Conservation (phyloP, 1,284 basidiomycete genomes). For the Butyriboletus appendiculatus region DNA sequence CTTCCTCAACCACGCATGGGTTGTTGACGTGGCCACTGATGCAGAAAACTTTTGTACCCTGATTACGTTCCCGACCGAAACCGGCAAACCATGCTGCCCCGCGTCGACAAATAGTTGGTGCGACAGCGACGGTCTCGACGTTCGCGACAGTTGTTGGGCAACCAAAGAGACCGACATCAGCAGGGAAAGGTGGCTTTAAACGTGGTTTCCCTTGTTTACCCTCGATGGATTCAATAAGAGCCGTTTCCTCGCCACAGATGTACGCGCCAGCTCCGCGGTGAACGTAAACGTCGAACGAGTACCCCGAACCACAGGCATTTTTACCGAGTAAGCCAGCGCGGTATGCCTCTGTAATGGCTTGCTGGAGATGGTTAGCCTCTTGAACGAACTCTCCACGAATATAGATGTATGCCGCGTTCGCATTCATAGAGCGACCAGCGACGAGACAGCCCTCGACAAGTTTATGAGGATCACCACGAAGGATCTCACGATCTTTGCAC, state of each 20-base stretch:
- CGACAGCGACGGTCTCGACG: slow-evolving; percentile 97
- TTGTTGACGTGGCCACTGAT: slow-evolving; percentile 96
- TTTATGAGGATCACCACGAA: slow-evolving; percentile 98
- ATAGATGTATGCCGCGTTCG: slow-evolving; percentile 97
- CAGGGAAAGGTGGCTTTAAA: slow-evolving; percentile 99
- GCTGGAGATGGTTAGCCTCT: slow-evolving; percentile 91
- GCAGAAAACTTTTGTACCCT: slow-evolving; percentile 96
- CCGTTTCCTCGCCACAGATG: slow-evolving; percentile 99
- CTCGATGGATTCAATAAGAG: slow-evolving; percentile 95
- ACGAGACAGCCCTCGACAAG: slow-evolving; percentile 97
- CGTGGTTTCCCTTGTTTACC: slow-evolving; percentile 98
- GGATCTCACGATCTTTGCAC: slow-evolving; percentile 98
- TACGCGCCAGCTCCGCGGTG: slow-evolving; percentile 98
- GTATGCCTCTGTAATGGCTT: slow-evolving; percentile 96
- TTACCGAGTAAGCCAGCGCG: slow-evolving; percentile 90
- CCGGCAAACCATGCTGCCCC: slow-evolving; percentile 92
- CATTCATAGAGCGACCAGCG: slow-evolving; percentile 98
- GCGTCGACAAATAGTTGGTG: slow-evolving; percentile 94
- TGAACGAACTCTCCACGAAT: slow-evolving; percentile 98
- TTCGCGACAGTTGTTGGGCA: slow-evolving; percentile 98
- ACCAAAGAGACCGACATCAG: slow-evolving; percentile 95
- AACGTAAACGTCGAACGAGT: slow-evolving; percentile 94
- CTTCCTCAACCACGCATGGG: slow-evolving; percentile 97
- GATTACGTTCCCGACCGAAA: slow-evolving; percentile 92
- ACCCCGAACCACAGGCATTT: slow-evolving; percentile 91